Base-by-base conservation (phyloP, 2,329 filamentous ascomycete species). In the Rhinocladiella similis region DNA sequence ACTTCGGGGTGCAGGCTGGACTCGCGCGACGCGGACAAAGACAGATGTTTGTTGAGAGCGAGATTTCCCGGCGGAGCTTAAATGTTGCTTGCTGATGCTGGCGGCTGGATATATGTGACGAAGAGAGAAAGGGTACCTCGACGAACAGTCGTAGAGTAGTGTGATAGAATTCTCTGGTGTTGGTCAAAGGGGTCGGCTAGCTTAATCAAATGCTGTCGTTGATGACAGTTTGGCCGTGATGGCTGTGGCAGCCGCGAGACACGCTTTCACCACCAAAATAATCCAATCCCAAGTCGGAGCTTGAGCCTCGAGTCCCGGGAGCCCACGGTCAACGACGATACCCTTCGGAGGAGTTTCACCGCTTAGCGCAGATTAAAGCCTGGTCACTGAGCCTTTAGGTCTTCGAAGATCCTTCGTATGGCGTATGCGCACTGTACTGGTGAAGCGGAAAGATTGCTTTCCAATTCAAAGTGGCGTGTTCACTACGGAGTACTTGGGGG, bases 201-300 rank as follows among this genome's bases (percentile, higher is more conserved):
- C 27, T 49, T 46, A 46, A 50, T 57, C 36, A 54, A 52, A 58
- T 51, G 51, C 52, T 51, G 54, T 57, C 46, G 49, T 50, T 47
- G 43, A 49, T 54, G 56, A 56, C 53, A 56, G 43, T 42, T 42
- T 27, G 33, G 27, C 36, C 20, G 46, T 16, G 47, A 50, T 50
- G 27, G 41, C 43, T 47, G 41, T 60, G 53, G 53, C 50, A 53
- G 45, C 27, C 50, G 50, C 57, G 46, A 51, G 39, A 55, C 43
- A 27, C 43, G 22, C 25, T 43, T 42, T 22, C 29, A 33, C 29
- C 29, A 33, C 38, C 38, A 16, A 41, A 19, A 19, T 33, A 33
- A 33, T 27, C 35, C n/a, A 16, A 38, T 38, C 38, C 38, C 13
- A 41, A 16, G 18, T 19, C 14, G 38, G 38, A 19, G 18, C 29